Conservation (phyloP, 2,329 filamentous ascomycete genomes). For the Colletotrichum nymphaeae region DNA sequence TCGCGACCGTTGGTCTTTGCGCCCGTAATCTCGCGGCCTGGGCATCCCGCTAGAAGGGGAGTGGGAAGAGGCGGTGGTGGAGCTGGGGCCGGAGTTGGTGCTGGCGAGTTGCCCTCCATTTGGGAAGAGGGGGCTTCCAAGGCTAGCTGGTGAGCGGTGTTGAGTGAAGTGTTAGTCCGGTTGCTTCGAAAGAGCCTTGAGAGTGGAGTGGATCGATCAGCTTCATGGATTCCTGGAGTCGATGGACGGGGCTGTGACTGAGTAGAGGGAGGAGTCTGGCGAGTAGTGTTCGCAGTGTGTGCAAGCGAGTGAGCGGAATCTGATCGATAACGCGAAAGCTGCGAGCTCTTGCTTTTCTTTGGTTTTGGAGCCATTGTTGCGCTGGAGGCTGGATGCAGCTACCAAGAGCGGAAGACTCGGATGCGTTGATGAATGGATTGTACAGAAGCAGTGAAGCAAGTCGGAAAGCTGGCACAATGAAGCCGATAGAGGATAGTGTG, state of each 20-base stretch:
- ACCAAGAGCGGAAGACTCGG: too few relatives aligned
- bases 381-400: too few relatives aligned
- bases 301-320: not conserved
- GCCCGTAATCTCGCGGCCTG: constrained; percentile 51
- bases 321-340: not conserved
- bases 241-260: not conserved
- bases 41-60: constrained; percentile 58
- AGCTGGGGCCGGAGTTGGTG: too few relatives aligned
- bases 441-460: not conserved
- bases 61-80: constrained; percentile 13
- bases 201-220: not conserved
- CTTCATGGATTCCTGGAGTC: not conserved
- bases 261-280: not conserved
- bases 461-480: not conserved
- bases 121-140: not conserved
- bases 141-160: not conserved
- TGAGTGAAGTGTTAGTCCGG: not conserved
- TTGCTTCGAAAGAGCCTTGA: constrained; percentile 10
- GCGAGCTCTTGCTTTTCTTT: not conserved
- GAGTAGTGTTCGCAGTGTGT: not conserved
- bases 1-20: constrained; percentile 51
- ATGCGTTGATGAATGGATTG: not conserved
- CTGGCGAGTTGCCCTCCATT: not conserved
- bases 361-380: not conserved
- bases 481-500: not conserved